A percentile compares a stretch with the other conserved stretches of the same genome.
Evolutionary conservation across 441 rosid genomes (phyloP).

Genomic region (Gossypium trilobum): DNA sequence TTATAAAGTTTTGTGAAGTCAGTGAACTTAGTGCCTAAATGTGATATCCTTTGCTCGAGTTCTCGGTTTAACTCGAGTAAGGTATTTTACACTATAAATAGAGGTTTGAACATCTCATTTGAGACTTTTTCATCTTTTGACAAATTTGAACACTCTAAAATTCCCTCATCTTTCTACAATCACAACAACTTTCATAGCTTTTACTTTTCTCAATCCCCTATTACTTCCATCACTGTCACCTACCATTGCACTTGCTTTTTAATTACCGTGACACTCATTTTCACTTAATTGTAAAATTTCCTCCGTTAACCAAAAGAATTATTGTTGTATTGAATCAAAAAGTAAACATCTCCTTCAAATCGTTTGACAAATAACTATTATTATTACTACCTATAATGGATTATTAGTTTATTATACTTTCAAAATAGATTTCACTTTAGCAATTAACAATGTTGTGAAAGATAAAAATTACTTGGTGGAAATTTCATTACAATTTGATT

Average conservation of each 20-base stretch:
- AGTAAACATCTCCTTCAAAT: no score
- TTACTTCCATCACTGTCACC: background rate
- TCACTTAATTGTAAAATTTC: no score
- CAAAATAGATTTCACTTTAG: no score
- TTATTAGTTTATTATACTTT: no score
- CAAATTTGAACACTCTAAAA: background rate
- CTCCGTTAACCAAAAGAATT: no score
- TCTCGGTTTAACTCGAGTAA: background rate
- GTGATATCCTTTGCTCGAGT: background rate
- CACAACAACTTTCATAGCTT: background rate
- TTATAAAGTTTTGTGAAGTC: background rate
- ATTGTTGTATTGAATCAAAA: no score
- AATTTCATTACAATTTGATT: no score
- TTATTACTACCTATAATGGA: no score
- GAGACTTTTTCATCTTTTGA: background rate
- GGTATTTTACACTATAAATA: no score
- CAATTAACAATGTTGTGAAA: no score
- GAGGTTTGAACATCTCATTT: background rate
- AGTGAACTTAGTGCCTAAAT: background rate
- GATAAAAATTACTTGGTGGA: no score
- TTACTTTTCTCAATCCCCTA: background rate
- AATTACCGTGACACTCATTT: background rate
- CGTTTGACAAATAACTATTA: no score
- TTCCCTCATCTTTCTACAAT: background rate
- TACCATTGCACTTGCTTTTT: background rate